A percentile compares a stretch with the other conserved stretches of the same genome.
These are phyloP conservation scores for Botrytis porri DNA, from an alignment of 2,329 filamentous ascomycete species.

Conservation along the genomic window DNA sequence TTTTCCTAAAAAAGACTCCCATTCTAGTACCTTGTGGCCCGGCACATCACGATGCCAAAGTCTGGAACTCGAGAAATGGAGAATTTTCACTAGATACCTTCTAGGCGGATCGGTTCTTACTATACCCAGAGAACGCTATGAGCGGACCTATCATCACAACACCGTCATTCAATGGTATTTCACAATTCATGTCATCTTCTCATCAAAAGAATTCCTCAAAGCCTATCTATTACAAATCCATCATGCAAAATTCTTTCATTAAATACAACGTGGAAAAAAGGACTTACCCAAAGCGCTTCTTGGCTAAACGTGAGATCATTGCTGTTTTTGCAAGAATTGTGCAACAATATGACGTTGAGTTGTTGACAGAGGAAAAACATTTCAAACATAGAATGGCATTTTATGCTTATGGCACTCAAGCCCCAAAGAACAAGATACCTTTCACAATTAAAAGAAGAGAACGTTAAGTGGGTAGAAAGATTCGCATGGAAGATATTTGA, in stretches of 20 bases:
- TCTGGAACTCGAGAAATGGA: conserved; percentile 37
- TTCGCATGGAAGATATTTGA: not conserved
- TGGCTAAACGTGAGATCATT: not conserved
- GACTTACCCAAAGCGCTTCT: not conserved
- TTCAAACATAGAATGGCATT: not conserved
- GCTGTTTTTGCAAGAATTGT: not conserved
- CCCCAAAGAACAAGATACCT: not conserved
- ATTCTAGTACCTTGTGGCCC: not conserved
- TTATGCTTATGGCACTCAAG: not conserved
- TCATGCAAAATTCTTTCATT: not conserved
- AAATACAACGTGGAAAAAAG: not conserved
- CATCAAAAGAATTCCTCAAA: no score
- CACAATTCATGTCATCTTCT: not conserved
- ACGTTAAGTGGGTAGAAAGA: not conserved
- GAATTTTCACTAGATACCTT: conserved; percentile 36
- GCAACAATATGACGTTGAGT: not conserved
- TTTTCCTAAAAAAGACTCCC: not conserved
- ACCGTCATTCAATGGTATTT: no score
- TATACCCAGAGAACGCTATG: conserved; percentile 33
- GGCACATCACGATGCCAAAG: conserved; percentile 23
- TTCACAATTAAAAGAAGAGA: not conserved
- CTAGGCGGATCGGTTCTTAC: conserved; percentile 40
- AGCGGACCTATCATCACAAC: conserved; percentile 31
- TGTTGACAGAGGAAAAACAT: not conserved
- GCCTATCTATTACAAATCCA: not conserved